These are phyloP conservation scores for Melaleuca alternifolia DNA, from an alignment of 345 rosid genomes.

Conservation along the genomic window DNA sequence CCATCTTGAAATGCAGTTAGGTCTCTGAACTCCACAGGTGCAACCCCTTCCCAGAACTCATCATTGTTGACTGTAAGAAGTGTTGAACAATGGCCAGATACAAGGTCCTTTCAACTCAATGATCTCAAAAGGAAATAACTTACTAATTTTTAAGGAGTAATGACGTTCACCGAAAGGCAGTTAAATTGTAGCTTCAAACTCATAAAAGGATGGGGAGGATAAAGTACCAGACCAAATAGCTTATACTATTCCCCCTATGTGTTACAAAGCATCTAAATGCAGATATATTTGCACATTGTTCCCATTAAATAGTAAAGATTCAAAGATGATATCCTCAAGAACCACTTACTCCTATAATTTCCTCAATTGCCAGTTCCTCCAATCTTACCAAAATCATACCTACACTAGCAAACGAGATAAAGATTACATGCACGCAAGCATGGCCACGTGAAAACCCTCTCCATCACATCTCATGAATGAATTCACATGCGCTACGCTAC, in stretches of 20 bases:
- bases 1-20: constrained; percentile 95
- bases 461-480: not conserved
- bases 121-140: not conserved
- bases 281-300: not conserved
- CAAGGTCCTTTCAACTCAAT: not conserved
- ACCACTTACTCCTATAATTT: too few relatives aligned
- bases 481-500: not conserved
- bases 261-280: not conserved
- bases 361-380: not conserved
- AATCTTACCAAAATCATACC: not conserved
- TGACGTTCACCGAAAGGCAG: not conserved
- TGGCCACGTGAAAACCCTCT: not conserved
- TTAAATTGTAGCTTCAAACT: not conserved
- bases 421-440: not conserved
- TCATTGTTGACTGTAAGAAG: constrained; percentile 61
- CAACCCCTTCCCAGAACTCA: constrained; percentile 90
- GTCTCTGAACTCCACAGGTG: constrained; percentile 83
- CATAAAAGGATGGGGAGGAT: not conserved
- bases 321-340: not conserved
- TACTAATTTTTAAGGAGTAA: not conserved
- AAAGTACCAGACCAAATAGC: not conserved
- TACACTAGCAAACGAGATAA: not conserved
- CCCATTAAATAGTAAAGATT: not conserved
- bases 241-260: too few relatives aligned
- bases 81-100: constrained; percentile 26